phyloP scores from a whole-genome alignment of 768 basidiomycete species.

The Paxillus involutus region DNA sequence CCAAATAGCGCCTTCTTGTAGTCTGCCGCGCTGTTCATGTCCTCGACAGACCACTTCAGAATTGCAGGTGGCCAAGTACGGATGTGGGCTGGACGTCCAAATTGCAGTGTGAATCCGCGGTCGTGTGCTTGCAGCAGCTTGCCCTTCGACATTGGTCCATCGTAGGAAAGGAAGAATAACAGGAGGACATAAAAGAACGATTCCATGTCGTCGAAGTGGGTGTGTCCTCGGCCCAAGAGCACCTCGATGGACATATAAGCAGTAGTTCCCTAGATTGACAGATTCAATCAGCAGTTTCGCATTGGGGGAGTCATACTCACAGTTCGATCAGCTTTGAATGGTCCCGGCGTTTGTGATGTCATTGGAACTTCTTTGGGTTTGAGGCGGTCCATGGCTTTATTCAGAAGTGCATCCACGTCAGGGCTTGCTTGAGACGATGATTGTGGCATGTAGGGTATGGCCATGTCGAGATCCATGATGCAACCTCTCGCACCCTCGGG shows the following conservation, averaged over 20 bases:
- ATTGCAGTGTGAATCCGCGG: no score
- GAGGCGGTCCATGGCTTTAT: no score
- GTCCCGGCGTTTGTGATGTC: background rate
- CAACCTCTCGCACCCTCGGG: no score
- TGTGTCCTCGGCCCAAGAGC: background rate
- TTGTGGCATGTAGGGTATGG: background rate
- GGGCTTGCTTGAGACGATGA: background rate
- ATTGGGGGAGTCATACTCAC: background rate
- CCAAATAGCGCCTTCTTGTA: no score
- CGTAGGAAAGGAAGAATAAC: background rate
- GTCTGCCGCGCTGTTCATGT: no score
- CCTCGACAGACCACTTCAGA: no score
- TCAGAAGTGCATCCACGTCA: background rate
- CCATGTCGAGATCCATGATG: background rate
- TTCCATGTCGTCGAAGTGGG: background rate
- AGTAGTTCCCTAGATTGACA: background rate
- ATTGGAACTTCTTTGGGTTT: no score
- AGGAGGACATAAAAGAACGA: background rate
- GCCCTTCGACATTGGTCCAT: background rate
- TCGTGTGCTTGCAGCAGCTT: background rate
- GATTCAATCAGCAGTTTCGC: background rate
- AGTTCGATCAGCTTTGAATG: background rate
- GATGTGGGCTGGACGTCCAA: no score
- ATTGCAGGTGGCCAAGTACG: no score
- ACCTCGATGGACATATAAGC: background rate